Base-by-base conservation (phyloP, 1,284 basidiomycete species). In the Rugiboletus extremiorientalis region DNA sequence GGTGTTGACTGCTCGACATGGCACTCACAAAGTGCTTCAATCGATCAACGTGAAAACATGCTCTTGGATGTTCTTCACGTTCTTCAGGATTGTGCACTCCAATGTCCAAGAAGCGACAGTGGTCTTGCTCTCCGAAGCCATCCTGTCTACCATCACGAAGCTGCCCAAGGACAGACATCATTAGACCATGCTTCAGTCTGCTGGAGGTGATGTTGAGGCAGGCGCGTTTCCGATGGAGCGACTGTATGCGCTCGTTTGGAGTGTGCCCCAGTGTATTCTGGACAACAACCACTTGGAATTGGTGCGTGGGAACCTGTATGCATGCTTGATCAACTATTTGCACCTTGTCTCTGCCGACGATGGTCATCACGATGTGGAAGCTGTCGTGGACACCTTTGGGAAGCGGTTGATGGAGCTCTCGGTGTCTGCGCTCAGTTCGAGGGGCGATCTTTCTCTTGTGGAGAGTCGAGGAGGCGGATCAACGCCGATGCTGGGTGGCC, bases 301-400 rank as follows among this genome's bases (percentile, higher is more conserved):
- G 49, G 89, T 95, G n/a, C 87, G 96, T n/a, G 96, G 96, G 15
- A 98, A 98, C 71, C 78, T 98, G n/a, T 98, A 97, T 72, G 92
- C 94, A 10, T 82, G 91, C 4, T 78, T 98, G 54, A 85, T 94
- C 73, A 96, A 96, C 71, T 96, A 92, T 71, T 77, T 97, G 38
- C 89, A 95, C 66, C 82, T 96, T 36, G 76, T 86, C 20, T 72
- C 72, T n/a, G 57, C 70, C n/a, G 69, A 74, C 18, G 69, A 69
- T 15, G 50, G 55, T 1, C 45, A 14, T 23, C 42, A 43, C 2
- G 62, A 59, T 1, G 49, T 31, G 16, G 65, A 70, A 15, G 34
- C 37, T 16, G 54, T 50, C 61, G 72, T 43, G 68, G 68, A 74
- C 70, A 46, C 65, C 62, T 48, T 68, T 63, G 57, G 71, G 52